Evolutionary conservation across 768 basidiomycete genomes (phyloP).

Genomic region (Naganishia vaughanmartiniae): DNA sequence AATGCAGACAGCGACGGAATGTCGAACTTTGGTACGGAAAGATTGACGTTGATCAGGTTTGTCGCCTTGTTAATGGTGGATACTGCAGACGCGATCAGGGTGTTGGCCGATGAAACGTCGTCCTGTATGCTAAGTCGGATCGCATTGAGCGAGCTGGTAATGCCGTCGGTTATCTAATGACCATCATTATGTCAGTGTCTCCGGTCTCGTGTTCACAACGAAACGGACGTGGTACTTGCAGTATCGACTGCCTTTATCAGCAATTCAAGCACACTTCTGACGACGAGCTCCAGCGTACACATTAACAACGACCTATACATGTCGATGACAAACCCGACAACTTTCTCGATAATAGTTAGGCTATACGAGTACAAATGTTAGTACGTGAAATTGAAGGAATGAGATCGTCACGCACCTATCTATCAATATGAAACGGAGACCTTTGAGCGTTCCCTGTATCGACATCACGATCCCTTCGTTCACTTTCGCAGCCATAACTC

Average conservation of each 20-base stretch:
- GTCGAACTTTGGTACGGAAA: conserved; percentile 65
- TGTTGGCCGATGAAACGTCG: conserved; percentile 68
- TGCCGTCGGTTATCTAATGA: conserved; percentile 66
- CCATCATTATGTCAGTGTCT: neutral
- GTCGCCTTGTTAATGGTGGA: conserved; percentile 72
- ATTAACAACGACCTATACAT: conserved; percentile 89
- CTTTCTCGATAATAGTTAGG: conserved; percentile 77
- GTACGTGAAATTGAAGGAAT: too few species aligned
- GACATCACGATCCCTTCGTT: conserved; percentile 75
- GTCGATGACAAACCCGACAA: conserved; percentile 88
- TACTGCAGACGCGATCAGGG: conserved; percentile 64
- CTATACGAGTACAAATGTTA: conserved; percentile 46
- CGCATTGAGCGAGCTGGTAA: conserved; percentile 61
- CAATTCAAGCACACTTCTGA: conserved; percentile 74
- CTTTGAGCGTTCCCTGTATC: conserved; percentile 74
- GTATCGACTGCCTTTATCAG: conserved; percentile 79
- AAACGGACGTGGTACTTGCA: conserved; percentile 56
- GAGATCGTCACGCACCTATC: conserved; percentile 38
- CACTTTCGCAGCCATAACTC: conserved; percentile 79
- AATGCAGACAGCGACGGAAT: conserved; percentile 73
- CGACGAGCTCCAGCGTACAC: conserved; percentile 86
- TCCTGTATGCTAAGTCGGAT: conserved; percentile 71
- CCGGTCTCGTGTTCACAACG: too few species aligned
- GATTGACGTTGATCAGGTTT: conserved; percentile 59
- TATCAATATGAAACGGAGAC: conserved; percentile 67